Conservation (phyloP, 164 flowering plant species). For the Berberis vulgaris region DNA sequence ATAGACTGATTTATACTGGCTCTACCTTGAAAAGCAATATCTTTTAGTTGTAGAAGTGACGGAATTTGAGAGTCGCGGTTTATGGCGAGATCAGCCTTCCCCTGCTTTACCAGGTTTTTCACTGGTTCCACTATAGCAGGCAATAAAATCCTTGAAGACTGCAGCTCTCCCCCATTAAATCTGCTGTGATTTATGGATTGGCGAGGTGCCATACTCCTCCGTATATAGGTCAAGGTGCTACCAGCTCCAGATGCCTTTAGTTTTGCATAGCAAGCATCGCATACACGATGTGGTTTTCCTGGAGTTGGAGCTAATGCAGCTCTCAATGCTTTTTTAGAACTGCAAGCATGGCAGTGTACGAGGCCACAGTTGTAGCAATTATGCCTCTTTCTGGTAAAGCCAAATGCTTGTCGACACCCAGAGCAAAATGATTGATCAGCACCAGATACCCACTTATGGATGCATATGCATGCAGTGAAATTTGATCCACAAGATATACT, state of each 20-base stretch:
- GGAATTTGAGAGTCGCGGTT: conserved; percentile 48
- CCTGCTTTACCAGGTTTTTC: conserved; percentile 36
- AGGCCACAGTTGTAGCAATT: conserved; percentile 53
- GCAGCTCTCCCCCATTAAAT: conserved; percentile 30
- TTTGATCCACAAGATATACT: conserved; percentile 48
- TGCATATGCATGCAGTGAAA: conserved; percentile 45
- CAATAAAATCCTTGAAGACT: conserved; percentile 40
- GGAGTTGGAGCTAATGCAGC: conserved; percentile 50
- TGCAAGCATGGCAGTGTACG: conserved; percentile 47
- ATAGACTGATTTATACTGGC: conserved; percentile 42
- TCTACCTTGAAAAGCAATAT: conserved; percentile 53
- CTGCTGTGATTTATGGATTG: conserved; percentile 34
- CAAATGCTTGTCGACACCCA: conserved; percentile 48
- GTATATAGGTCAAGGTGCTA: conserved; percentile 14
- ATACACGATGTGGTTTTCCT: conserved; percentile 56
- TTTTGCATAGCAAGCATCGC: conserved; percentile 48
- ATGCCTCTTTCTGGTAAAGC: conserved; percentile 48
- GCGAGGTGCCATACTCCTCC: conserved; percentile 25
- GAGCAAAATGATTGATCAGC: conserved; percentile 51
- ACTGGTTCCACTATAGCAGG: conserved; percentile 43
- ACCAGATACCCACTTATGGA: conserved; percentile 49
- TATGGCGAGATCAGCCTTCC: background rate
- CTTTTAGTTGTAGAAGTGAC: conserved; percentile 42
- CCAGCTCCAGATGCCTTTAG: conserved; percentile 45
- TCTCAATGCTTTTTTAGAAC: conserved; percentile 37